A percentile compares a stretch with the other conserved stretches of the same genome.
phyloP scores from a whole-genome alignment of 2,329 filamentous ascomycete species.

The Stagonosporopsis chrysanthemi region DNA sequence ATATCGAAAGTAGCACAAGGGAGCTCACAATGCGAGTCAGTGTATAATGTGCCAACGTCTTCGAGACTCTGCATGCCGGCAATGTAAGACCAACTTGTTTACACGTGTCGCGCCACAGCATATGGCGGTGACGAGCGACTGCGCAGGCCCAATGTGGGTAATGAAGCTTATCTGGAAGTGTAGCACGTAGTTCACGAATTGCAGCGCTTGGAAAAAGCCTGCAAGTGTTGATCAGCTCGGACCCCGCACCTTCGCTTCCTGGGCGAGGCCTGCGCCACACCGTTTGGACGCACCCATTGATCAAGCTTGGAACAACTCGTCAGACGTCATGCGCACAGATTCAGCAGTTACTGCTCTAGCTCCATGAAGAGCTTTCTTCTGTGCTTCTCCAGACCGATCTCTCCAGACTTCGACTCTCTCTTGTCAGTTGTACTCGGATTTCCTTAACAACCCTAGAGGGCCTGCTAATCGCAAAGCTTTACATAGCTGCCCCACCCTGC shows the following conservation, averaged over 20 bases:
- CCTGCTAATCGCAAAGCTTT: conserved; percentile 12
- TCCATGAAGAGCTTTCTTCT: conserved; percentile 1
- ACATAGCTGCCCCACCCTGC: conserved; percentile 36
- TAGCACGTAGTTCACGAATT: conserved; percentile 21
- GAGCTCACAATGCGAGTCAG: neutral
- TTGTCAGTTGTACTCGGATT: conserved; percentile 1
- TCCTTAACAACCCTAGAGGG: neutral
- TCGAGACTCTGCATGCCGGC: conserved; percentile 3
- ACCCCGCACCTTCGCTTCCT: conserved; percentile 37
- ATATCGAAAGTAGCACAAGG: neutral
- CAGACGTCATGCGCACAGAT: conserved; percentile 39
- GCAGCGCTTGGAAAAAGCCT: conserved; percentile 24
- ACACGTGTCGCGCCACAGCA: conserved; percentile 24
- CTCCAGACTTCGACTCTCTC: neutral
- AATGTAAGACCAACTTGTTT: neutral
- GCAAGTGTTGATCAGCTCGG: conserved; percentile 19
- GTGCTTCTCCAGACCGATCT: neutral
- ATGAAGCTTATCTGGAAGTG: conserved; percentile 23
- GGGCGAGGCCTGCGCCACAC: conserved; percentile 38
- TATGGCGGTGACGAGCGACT: conserved; percentile 14
- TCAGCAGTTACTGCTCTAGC: conserved; percentile 16
- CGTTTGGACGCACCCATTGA: conserved; percentile 24
- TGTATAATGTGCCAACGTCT: neutral
- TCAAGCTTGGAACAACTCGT: conserved; percentile 25
- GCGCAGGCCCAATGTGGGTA: conserved; percentile 13